Evolutionary conservation across 2,329 filamentous ascomycete species (phyloP).

Genomic region (Botrytis byssoidea): DNA sequence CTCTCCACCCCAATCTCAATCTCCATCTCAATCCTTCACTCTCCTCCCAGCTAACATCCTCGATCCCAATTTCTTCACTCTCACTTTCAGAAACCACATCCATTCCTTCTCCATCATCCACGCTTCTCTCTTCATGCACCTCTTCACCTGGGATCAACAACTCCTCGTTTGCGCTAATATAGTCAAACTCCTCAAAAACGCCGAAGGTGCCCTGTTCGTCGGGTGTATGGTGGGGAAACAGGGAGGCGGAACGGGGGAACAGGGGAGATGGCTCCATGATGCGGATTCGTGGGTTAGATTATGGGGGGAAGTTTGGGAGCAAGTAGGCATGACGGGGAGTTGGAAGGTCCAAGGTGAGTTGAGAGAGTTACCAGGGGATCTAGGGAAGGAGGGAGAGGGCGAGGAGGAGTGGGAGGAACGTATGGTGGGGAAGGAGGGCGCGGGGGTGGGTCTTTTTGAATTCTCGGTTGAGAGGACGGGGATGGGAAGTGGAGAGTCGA

Average conservation of each 20-base stretch:
- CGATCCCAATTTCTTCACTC: slow-evolving; percentile 18
- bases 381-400: neutral
- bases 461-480: slow-evolving; percentile 10
- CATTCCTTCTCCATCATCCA: slow-evolving; percentile 21
- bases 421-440: neutral
- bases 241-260: slow-evolving; percentile 12
- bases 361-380: neutral
- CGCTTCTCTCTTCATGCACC: slow-evolving; percentile 21
- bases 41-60: slow-evolving; percentile 19
- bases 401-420: neutral
- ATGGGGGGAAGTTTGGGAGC: slow-evolving; percentile 18
- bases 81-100: slow-evolving; percentile 12
- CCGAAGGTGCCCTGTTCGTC: slow-evolving; percentile 13
- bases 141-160: slow-evolving; percentile 23
- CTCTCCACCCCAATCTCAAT: neutral
- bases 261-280: slow-evolving; percentile 20
- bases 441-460: slow-evolving; percentile 12
- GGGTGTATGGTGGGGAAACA: slow-evolving; percentile 15
- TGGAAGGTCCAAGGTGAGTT: slow-evolving; percentile 20
- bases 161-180: slow-evolving; percentile 14
- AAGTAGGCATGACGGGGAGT: slow-evolving; percentile 6
- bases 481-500: neutral
- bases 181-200: neutral
- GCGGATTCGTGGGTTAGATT: slow-evolving; percentile 17
- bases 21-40: neutral